Evolutionary conservation across 768 basidiomycete species (phyloP).

Genomic region (Podaxis sp.): DNA sequence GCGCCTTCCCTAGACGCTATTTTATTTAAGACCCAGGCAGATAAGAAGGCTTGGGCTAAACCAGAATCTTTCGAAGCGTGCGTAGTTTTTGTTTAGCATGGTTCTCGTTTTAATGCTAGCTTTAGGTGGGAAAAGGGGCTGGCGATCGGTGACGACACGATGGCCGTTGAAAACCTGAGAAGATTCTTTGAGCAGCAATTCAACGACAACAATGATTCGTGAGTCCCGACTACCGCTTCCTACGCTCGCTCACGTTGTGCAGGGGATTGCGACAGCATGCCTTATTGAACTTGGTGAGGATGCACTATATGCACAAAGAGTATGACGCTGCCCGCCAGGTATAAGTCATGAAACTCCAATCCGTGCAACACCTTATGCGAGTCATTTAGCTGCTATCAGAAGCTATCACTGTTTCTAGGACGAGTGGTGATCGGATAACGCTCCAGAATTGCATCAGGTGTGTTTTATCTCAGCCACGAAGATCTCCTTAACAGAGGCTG

Average conservation of each 20-base stretch:
- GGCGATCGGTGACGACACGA: conserved; percentile 66
- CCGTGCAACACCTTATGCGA: not conserved
- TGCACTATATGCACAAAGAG: conserved; percentile 75
- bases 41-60: conserved; percentile 67
- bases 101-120: not conserved
- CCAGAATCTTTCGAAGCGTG: conserved; percentile 61
- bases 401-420: conserved; percentile 76
- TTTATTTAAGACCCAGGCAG: conserved; percentile 62
- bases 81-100: conserved; percentile 21
- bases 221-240: conserved; percentile 26
- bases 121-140: conserved; percentile 66
- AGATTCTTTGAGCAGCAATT: conserved; percentile 87
- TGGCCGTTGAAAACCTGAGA: conserved; percentile 70
- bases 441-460: conserved; percentile 82
- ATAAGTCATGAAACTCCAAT: not conserved
- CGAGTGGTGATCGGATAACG: conserved; percentile 66
- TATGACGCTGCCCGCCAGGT: conserved; percentile 70
- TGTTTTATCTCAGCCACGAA: not conserved
- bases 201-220: conserved; percentile 81
- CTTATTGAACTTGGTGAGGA: conserved; percentile 70
- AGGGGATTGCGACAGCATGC: conserved; percentile 83
- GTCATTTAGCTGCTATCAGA: conserved; percentile 62
- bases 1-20: conserved; percentile 40
- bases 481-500: conserved; percentile 6
- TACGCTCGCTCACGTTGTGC: conserved; percentile 1